Evolutionary conservation across 202 grass and related monocot genomes (phyloP), one percentile per base, ranked within the genome.

Genomic region (Sporobolus alterniflorus): DNA sequence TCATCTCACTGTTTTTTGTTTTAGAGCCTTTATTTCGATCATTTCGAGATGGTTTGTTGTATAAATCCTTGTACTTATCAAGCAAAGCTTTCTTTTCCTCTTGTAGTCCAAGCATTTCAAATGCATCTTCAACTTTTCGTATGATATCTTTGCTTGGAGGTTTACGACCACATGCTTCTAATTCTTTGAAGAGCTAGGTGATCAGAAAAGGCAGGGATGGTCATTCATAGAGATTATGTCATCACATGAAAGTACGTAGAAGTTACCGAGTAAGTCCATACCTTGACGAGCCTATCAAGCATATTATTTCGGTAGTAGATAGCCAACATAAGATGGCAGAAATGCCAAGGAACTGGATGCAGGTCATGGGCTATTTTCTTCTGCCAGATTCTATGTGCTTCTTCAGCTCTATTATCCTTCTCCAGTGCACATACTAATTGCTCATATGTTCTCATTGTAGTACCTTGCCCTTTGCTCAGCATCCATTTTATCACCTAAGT

Each of bases 221-320:
- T 29, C 41, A 47, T 55, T 39, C 62, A 63, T 55, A 52, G 63
- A 69, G 63, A 52, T 12, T 54, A 21, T 10, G 46, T 68, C 43
- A 26, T 15, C 14, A 69, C 47, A 60, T 61, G 2, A 70, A 43
- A 75, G n/a, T 24, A 54, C n/a, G 33, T 47, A 84, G 4, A 79
- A 76, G 75, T 61, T 49, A 74, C 22, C 5, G 18, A 33, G n/a
- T 75, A 75, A 44, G 33, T 51, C 12, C 74, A 67, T 84, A 95
- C 96, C 92, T 89, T 88, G 76, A 95, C 42, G 52, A 98, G 92
- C 62, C 74, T 91, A 61, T 98, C 89, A 69, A 92, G 83, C 77
- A 24, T 92, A 76, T 98, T 95, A 78, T 98, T 98, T 73, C 96
- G 80, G 67, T 98, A 94, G 80, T 98, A 96, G 89, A 95, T 92